phyloP scores from a whole-genome alignment of 768 basidiomycete species.

The Galerina marginata region DNA sequence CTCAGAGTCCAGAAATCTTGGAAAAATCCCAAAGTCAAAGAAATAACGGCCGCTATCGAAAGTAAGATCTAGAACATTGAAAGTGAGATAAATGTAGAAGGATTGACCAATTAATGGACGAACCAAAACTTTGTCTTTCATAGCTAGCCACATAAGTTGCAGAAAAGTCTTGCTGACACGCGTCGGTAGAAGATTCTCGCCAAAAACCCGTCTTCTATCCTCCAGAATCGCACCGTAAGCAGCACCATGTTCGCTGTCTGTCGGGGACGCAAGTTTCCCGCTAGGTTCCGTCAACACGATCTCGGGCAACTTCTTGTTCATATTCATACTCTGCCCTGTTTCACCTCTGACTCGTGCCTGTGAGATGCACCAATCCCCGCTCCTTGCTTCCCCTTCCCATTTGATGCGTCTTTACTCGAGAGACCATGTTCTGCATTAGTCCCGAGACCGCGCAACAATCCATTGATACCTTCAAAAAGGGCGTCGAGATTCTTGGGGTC shows the following conservation, averaged over 20 bases:
- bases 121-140: constrained; percentile 91
- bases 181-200: constrained; percentile 74
- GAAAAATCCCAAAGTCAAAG: constrained; percentile 92
- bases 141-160: constrained; percentile 81
- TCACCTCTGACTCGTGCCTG: constrained; percentile 32
- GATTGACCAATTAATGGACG: constrained; percentile 33
- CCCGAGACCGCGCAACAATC: too few species aligned
- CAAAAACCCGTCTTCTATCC: constrained; percentile 72
- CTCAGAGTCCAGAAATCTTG: constrained; percentile 85
- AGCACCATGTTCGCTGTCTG: constrained; percentile 24
- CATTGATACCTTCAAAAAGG: too few species aligned
- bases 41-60: constrained; percentile 90
- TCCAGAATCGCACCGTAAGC: constrained; percentile 51
- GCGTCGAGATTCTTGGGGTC: too few species aligned
- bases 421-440: constrained; percentile 58
- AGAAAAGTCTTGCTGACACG: constrained; percentile 74
- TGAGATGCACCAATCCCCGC: constrained; percentile 29
- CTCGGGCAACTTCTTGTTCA: constrained; percentile 33
- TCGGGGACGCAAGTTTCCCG: constrained; percentile 30
- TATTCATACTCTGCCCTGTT: constrained; percentile 7
- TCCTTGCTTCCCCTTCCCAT: constrained; percentile 20
- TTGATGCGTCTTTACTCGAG: constrained; percentile 24
- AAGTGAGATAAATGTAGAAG: not conserved
- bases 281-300: constrained; percentile 47
- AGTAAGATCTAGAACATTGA: constrained; percentile 76